Evolutionary conservation across 2,329 filamentous ascomycete genomes (phyloP), one percentile per base, ranked within the genome.

Genomic region (Aspergillus melleus): DNA sequence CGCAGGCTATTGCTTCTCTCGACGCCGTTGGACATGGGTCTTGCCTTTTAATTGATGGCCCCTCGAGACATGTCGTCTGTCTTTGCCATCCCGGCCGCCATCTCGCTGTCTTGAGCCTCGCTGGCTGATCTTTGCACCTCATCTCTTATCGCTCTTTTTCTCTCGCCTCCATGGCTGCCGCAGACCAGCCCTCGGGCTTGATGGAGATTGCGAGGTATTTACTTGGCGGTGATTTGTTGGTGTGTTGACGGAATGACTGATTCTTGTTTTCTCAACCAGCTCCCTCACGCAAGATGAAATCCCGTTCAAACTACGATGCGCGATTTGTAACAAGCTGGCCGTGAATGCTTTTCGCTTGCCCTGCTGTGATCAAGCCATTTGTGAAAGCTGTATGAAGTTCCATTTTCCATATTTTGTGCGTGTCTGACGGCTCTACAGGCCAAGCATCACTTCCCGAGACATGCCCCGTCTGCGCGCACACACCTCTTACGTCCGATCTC

Each of bases 291-390:
- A 90, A 65, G 91, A 94, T 69, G 91, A 95, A 63, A 92, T 97
- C 59, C 95, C 95, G n/a, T 92, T 93, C 71, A 97, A 96, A 82
- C 85, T 99, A 64, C 90, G 93, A 77, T 99, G 95, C 81, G 92
- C 92, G 55, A 91, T 92, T 68, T 99, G 95, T 79, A 95, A 90
- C 79, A 92, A 91, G 76, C 83, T 98, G 60, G 93, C 92, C 30
- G 82, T 96, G 65, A 96, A 97, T 74, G 91, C 94, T 9, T 96
- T 92, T 75, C 90, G 93, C 64, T 83, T 97, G 29, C 91, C 93
- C 1, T 99, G 95, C 78, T 99, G 95, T 76, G 95, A 97, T 72
- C 94, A 96, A 73, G 89, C 90, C 46, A 96, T 98, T 60, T 98
- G 95, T 81, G 90, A 94, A 72, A 84, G 82, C 65, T 99, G 95